Evolutionary conservation across 176 grass and related monocot genomes (phyloP).

Genomic region (Triticum monococcum): DNA sequence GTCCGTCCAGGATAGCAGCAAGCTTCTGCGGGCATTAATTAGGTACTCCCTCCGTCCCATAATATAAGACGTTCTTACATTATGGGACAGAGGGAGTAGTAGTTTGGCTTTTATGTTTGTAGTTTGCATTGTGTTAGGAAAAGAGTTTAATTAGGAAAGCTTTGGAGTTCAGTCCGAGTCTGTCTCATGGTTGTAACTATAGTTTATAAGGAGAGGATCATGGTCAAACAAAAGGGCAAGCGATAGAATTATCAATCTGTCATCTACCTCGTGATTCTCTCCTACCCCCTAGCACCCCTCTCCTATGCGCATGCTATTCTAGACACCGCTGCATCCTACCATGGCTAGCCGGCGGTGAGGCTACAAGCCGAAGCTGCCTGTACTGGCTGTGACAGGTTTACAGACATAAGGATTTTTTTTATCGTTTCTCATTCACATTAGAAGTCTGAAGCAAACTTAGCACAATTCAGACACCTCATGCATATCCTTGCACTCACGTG

Average conservation of each 20-base stretch:
- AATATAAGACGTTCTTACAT: no score
- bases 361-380: neutral
- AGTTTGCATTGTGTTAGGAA: neutral
- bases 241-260: neutral
- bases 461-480: neutral
- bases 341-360: neutral
- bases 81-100: neutral
- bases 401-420: constrained; percentile 15
- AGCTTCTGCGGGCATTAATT: neutral
- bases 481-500: neutral
- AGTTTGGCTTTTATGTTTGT: neutral
- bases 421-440: constrained; percentile 1
- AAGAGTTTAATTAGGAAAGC: neutral
- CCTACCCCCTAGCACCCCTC: neutral
- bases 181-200: neutral
- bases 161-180: neutral
- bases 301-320: neutral
- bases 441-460: neutral
- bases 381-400: neutral
- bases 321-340: neutral
- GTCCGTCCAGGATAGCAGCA: neutral
- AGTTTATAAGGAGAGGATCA: neutral
- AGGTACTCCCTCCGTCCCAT: neutral
- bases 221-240: neutral
- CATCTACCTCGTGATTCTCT: neutral